Percentiles rank a stretch among this genome's conserved stretches.
Conservation (phyloP, 1,139 yeast genomes). For the Sugiyamaella xylanicola region DNA sequence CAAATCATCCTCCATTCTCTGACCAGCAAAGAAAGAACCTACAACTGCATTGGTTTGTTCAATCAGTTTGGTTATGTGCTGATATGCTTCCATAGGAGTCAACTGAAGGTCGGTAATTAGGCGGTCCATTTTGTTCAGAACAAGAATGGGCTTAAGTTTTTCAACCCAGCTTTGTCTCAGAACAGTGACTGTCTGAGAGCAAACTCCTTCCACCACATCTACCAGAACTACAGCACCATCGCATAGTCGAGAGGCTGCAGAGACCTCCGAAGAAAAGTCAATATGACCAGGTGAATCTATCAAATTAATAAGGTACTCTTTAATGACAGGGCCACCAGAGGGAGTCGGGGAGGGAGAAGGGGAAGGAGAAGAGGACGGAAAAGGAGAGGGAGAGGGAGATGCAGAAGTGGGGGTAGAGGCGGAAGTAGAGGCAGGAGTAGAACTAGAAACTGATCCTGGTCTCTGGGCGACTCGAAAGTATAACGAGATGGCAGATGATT, state of each 20-base stretch:
- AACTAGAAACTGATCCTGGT: too few species aligned
- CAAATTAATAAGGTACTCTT: conserved; percentile 83
- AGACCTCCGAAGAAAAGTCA: conserved; percentile 94
- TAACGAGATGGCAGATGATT: conserved; percentile 86
- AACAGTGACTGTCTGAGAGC: conserved; percentile 95
- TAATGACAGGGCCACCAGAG: conserved; percentile 55
- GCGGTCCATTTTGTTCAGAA: conserved; percentile 91
- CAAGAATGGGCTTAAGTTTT: conserved; percentile 81
- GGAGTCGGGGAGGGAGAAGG: too few species aligned
- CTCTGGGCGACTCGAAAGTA: conserved; percentile 54
- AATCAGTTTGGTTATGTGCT: conserved; percentile 71
- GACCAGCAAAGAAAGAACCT: conserved; percentile 92
- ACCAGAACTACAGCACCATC: conserved; percentile 96
- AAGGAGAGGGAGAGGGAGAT: too few species aligned
- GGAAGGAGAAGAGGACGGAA: too few species aligned
- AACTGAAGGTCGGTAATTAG: conserved; percentile 78
- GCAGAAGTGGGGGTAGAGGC: too few species aligned
- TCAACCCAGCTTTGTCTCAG: conserved; percentile 96
- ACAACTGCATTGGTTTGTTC: conserved; percentile 95
- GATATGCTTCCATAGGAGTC: conserved; percentile 82
- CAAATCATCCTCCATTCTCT: conserved; percentile 87
- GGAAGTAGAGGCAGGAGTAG: too few species aligned
- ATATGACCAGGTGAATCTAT: conserved; percentile 99
- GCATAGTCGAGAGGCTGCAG: conserved; percentile 91
- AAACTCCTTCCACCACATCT: conserved; percentile 97